Conservation (phyloP, 768 basidiomycete genomes). For the Boletus eberwhitei region DNA sequence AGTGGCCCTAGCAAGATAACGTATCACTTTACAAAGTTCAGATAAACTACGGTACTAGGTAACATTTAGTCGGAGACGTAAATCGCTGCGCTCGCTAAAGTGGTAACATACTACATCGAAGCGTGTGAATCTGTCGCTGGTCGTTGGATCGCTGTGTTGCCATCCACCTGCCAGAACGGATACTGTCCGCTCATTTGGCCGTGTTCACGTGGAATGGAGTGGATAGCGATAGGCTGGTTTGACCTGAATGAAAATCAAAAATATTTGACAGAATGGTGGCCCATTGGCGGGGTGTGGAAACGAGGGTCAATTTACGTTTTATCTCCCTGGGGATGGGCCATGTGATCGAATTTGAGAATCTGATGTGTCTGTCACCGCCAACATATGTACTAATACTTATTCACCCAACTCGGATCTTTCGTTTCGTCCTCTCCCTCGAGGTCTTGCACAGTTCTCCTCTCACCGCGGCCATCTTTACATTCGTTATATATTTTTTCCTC, state of each 20-base stretch:
- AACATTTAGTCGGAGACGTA: too few species aligned
- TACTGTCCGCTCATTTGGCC: background rate
- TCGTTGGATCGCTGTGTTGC: background rate
- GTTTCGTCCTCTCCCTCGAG: conserved; percentile 6
- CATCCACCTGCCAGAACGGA: background rate
- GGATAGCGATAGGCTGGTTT: background rate
- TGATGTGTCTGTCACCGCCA: conserved; percentile 10
- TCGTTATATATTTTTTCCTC: conserved; percentile 22
- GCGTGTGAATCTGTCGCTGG: background rate
- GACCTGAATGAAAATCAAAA: conserved; percentile 2
- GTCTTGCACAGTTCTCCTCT: background rate
- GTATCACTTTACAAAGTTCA: too few species aligned
- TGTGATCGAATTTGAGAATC: conserved; percentile 16
- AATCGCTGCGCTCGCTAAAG: background rate
- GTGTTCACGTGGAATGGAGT: too few species aligned
- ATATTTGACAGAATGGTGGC: background rate
- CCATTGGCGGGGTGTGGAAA: conserved; percentile 15
- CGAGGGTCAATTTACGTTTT: conserved; percentile 15
- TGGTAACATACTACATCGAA: background rate
- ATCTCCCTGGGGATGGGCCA: conserved; percentile 23
- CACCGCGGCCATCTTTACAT: conserved; percentile 4
- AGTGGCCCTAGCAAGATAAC: too few species aligned
- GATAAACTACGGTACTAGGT: too few species aligned
- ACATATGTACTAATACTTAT: conserved; percentile 11
- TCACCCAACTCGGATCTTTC: background rate